Percentiles rank a stretch among this genome's conserved stretches.
Conservation (phyloP, 495 filamentous ascomycete species). For the Podospora sp. region DNA sequence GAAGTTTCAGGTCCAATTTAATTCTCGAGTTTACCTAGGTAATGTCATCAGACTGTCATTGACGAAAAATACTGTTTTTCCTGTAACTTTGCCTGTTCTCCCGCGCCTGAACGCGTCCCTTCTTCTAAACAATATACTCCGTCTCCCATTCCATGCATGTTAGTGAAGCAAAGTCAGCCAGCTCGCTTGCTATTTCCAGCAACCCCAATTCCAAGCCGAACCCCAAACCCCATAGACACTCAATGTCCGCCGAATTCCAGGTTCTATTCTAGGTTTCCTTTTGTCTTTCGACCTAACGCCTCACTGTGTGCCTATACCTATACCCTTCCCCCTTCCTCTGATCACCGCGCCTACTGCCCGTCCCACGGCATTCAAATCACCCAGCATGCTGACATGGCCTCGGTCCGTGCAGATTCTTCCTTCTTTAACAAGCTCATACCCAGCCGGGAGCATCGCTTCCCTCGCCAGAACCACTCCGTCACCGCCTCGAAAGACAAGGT, state of each 20-base stretch:
- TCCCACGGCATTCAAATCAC: conserved; percentile 82
- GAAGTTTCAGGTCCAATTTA: too few species aligned
- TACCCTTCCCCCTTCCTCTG: conserved; percentile 67
- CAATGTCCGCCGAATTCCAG: background rate
- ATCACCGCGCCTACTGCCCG: conserved; percentile 68
- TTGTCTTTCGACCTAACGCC: background rate
- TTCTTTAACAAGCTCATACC: conserved; percentile 70
- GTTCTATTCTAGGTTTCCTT: background rate
- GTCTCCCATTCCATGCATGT: background rate
- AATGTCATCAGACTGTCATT: too few species aligned
- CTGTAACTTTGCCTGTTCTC: too few species aligned
- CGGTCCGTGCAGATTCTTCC: conserved; percentile 78
- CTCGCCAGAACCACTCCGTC: conserved; percentile 88
- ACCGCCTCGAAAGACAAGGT: conserved; percentile 81
- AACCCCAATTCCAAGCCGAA: background rate
- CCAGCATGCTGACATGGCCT: conserved; percentile 83
- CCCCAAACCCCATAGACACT: background rate
- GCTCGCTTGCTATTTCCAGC: conserved; percentile 16
- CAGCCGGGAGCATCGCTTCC: conserved; percentile 82
- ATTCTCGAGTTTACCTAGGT: too few species aligned
- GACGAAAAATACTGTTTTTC: too few species aligned
- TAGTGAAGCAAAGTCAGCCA: background rate
- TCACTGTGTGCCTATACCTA: conserved; percentile 55
- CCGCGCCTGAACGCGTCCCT: background rate
- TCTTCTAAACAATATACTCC: background rate